These are phyloP conservation scores for Lactarius quietus DNA, from an alignment of 768 basidiomycete genomes.

Conservation along the genomic window DNA sequence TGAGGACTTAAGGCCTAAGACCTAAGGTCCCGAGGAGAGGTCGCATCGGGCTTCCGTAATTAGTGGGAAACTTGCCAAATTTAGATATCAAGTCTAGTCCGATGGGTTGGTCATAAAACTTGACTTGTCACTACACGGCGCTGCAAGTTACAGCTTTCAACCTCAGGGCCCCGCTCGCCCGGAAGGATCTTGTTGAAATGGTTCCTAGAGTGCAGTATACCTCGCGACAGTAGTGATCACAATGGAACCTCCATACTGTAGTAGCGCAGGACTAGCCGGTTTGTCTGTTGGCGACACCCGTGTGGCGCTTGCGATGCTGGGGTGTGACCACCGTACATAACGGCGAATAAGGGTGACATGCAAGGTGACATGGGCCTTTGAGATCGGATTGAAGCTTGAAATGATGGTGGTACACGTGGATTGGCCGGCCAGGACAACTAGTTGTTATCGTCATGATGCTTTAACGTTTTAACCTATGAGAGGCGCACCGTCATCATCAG, in stretches of 20 bases:
- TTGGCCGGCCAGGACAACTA: not conserved
- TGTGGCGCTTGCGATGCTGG: not conserved
- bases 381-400: not conserved
- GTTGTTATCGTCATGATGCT: no score
- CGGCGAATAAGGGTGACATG: no score
- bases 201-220: not conserved
- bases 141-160: not conserved
- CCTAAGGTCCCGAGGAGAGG: no score
- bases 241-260: not conserved
- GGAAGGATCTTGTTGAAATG: slow-evolving; percentile 14
- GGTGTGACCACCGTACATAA: not conserved
- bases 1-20: no score
- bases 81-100: not conserved
- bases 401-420: not conserved
- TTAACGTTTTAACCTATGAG: no score
- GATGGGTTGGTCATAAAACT: slow-evolving; percentile 16
- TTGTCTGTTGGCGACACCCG: not conserved
- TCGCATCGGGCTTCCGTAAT: not conserved
- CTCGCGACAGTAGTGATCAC: not conserved
- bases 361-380: no score
- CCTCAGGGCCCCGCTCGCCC: not conserved
- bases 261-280: not conserved
- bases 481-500: no score
- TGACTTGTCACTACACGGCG: not conserved
- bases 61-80: slow-evolving; percentile 3